A percentile compares a stretch with the other conserved stretches of the same genome.
Evolutionary conservation across 805 yeast genomes (phyloP).

Genomic region (Teunomyces barrocoloradensis): DNA sequence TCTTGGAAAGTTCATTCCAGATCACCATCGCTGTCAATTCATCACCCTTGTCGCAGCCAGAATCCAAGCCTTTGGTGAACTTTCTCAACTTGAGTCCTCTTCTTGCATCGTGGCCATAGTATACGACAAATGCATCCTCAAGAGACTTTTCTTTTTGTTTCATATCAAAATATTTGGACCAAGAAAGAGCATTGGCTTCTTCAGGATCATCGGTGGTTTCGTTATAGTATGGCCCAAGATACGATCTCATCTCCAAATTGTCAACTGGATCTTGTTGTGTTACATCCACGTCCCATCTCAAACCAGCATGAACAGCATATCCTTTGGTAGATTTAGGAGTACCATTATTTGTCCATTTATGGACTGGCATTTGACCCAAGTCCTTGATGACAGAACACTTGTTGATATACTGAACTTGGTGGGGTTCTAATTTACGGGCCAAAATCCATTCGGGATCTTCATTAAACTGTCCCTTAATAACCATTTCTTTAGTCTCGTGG

Average conservation of each 20-base stretch:
- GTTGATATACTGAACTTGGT: slow-evolving; percentile 60
- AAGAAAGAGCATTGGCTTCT: slow-evolving; percentile 38
- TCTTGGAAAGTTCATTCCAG: slow-evolving; percentile 18
- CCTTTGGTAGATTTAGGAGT: slow-evolving; percentile 32
- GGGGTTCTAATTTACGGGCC: slow-evolving; percentile 54
- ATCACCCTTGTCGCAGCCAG: slow-evolving; percentile 79
- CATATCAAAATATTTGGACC: slow-evolving; percentile 58
- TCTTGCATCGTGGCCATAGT: slow-evolving; percentile 88
- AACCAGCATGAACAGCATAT: slow-evolving; percentile 81
- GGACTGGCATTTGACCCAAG: slow-evolving; percentile 59
- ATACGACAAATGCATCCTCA: slow-evolving; percentile 44
- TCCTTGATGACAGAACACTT: slow-evolving; percentile 61
- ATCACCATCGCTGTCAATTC: slow-evolving; percentile 61
- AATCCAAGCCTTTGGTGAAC: slow-evolving; percentile 77
- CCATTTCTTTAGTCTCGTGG: background rate
- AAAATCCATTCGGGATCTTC: slow-evolving; percentile 40
- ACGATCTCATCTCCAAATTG: slow-evolving; percentile 66
- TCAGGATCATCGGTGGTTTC: slow-evolving; percentile 51
- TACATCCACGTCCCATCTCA: slow-evolving; percentile 61
- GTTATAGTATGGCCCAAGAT: slow-evolving; percentile 63
- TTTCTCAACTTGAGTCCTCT: slow-evolving; percentile 65
- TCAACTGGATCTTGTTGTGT: slow-evolving; percentile 60
- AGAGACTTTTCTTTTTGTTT: slow-evolving; percentile 37
- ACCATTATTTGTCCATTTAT: slow-evolving; percentile 20
- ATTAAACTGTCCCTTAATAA: slow-evolving; percentile 17